Evolutionary conservation across 2,329 filamentous ascomycete species (phyloP).

Genomic region (Botrytis paeoniae): DNA sequence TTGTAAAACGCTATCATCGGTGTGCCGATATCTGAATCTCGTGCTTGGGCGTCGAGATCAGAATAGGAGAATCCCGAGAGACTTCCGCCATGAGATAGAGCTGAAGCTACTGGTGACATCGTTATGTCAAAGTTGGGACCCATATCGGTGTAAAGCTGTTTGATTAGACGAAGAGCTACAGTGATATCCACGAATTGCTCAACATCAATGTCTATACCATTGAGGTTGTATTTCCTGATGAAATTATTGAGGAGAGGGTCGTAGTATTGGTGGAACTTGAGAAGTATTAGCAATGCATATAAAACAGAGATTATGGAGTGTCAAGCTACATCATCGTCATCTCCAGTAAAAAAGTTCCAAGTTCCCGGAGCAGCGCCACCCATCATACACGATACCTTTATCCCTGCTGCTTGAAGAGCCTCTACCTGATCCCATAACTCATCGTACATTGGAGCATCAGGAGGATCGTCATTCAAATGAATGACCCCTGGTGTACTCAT

Average conservation of each 20-base stretch:
- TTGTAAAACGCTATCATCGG: slow-evolving; percentile 23
- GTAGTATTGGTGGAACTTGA: slow-evolving; percentile 27
- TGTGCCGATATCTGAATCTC: neutral
- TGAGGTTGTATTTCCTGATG: slow-evolving; percentile 75
- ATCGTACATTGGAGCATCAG: slow-evolving; percentile 20
- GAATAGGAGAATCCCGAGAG: slow-evolving; percentile 65
- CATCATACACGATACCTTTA: slow-evolving; percentile 24
- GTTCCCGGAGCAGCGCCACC: slow-evolving; percentile 22
- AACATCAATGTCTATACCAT: slow-evolving; percentile 86
- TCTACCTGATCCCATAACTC: slow-evolving; percentile 21
- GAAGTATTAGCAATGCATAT: neutral
- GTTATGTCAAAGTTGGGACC: slow-evolving; percentile 62
- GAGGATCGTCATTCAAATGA: slow-evolving; percentile 22
- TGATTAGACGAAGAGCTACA: slow-evolving; percentile 74
- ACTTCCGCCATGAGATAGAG: slow-evolving; percentile 54
- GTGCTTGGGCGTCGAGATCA: slow-evolving; percentile 62
- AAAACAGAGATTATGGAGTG: neutral
- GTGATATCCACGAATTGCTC: slow-evolving; percentile 73
- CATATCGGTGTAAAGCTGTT: slow-evolving; percentile 70
- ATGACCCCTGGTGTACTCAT: slow-evolving; percentile 6
- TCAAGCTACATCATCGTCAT: slow-evolving; percentile 9
- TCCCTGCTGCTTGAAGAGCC: slow-evolving; percentile 17
- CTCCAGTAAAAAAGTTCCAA: slow-evolving; percentile 42
- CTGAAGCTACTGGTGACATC: slow-evolving; percentile 57
- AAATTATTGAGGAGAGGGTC: slow-evolving; percentile 19